Percentiles rank a stretch among this genome's conserved stretches.
phyloP scores from a whole-genome alignment of 345 rosid species.

The Toxicodendron radicans region DNA sequence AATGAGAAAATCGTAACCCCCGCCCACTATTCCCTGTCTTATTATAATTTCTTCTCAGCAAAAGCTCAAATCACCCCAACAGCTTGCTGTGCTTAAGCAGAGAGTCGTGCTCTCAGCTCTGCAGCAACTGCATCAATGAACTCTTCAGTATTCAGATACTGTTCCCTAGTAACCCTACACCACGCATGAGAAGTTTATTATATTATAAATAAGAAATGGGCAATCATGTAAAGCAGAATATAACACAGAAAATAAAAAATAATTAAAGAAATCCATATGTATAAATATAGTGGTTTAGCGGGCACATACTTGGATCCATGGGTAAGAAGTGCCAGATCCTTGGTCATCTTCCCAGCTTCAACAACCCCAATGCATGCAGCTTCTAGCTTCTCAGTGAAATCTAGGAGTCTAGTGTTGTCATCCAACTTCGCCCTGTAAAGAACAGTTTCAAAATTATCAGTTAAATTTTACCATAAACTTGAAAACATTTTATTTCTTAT shows the following conservation, averaged over 20 bases:
- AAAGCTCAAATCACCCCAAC: background rate
- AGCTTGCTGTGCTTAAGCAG: slow-evolving; percentile 32
- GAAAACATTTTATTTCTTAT: background rate
- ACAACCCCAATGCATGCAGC: slow-evolving; percentile 85
- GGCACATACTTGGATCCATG: slow-evolving; percentile 74
- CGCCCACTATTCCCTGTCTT: background rate
- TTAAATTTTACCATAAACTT: background rate
- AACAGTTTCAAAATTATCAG: background rate
- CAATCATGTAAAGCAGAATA: background rate
- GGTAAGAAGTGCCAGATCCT: slow-evolving; percentile 89
- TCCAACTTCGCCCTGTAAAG: slow-evolving; percentile 85
- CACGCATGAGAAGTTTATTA: background rate
- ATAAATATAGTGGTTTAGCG: background rate
- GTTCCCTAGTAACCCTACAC: slow-evolving; percentile 70
- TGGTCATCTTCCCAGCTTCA: slow-evolving; percentile 98
- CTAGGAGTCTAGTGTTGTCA: slow-evolving; percentile 70
- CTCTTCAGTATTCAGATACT: slow-evolving; percentile 85
- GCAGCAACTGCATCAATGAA: slow-evolving; percentile 94
- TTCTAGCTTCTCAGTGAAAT: slow-evolving; percentile 88
- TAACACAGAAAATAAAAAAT: background rate
- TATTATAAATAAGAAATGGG: background rate
- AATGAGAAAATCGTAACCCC: background rate
- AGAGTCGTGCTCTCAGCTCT: slow-evolving; percentile 64
- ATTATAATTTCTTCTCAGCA: slow-evolving; percentile 9
- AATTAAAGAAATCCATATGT: background rate